Base-by-base conservation (phyloP, 1,284 basidiomycete genomes). In the Chiua sp. region DNA sequence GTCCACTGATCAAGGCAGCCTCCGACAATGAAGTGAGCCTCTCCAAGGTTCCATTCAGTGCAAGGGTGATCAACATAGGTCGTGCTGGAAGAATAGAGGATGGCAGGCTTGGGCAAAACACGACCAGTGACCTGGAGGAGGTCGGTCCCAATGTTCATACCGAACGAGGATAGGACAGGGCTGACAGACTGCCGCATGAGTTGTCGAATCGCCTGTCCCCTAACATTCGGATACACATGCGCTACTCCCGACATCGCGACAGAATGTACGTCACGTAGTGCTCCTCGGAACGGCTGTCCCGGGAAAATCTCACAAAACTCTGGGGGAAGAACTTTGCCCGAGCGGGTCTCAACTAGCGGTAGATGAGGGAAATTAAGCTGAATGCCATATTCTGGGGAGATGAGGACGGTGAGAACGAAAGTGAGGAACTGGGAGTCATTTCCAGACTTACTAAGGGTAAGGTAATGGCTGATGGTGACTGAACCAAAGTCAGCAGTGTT, bases 91-190 rank as follows among this genome's bases (percentile, higher is more conserved):
- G 56, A 57, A 68, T 92, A 91, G 55, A 80, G 77, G 59, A 91
- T 79, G 6, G 72, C 75, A 2, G 90, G 90, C 7, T 81, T 70
- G 3, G 80, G 75, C 4, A 92, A 80, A 59, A 91, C 85, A 48
- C 90, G 84, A 10, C 85, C 90, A 0, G 89, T 89, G 15, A 92
- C 87, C 22, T 90, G 83, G 3, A 87, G 79, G 88, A 92, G 91
- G 54, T 90, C 78, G 4, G 72, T 74, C 7, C 83, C 84, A 63
- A 92, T 80, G 61, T 72, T 77, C 56, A 91, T 74, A 1, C 87
- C 88, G 69, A 91, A 91, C 1, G 81, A 77, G 12, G 70, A 72
- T 16, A 87, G 77, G 4, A 63, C 53, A 3, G 81, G 79, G 4
- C 73, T 74, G 0, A 79, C 74, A 8, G 75, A 69, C 20, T 75